Conservation (phyloP, 164 flowering plant genomes). For the grape (Vitis vinifera) region DNA sequence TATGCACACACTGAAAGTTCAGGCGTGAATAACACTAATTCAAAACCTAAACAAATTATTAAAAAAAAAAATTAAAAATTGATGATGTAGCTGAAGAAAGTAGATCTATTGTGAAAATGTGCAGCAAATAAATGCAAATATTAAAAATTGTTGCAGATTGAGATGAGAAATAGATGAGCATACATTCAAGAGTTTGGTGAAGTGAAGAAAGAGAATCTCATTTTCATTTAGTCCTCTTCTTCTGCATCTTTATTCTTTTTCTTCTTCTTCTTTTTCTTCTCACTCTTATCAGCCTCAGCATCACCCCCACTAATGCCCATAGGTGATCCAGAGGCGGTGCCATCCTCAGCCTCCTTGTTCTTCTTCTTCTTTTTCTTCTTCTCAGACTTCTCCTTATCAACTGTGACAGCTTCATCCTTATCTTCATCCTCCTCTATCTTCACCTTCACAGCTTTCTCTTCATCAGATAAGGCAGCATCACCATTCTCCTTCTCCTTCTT, state of each 20-base stretch:
- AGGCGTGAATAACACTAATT: too few species aligned
- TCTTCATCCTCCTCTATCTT: conserved; percentile 14
- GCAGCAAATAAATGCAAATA: too few species aligned
- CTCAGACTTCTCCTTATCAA: conserved; percentile 15
- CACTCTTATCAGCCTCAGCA: conserved; percentile 26
- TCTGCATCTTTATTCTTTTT: conserved; percentile 38
- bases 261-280: conserved; percentile 52
- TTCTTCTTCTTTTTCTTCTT: conserved; percentile 47
- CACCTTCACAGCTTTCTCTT: conserved; percentile 16
- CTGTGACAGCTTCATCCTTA: conserved; percentile 4
- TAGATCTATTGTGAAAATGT: too few species aligned
- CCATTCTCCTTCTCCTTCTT: conserved; percentile 25
- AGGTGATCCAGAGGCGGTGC: conserved; percentile 9
- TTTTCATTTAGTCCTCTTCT: conserved; percentile 15
- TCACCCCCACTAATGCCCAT: conserved; percentile 7
- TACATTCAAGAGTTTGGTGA: neutral
- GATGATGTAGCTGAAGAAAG: too few species aligned
- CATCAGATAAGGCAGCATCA: conserved; percentile 6
- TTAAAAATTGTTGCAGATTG: conserved; percentile 1
- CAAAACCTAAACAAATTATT: too few species aligned
- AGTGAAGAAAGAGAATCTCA: neutral
- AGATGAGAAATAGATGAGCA: conserved; percentile 2
- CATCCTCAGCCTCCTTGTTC: conserved; percentile 30
- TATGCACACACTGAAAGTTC: too few species aligned
- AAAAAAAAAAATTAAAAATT: too few species aligned